Evolutionary conservation across 257 asterid species (phyloP), one percentile per base, ranked within the genome.

Genomic region (Solanum sejunctum): DNA sequence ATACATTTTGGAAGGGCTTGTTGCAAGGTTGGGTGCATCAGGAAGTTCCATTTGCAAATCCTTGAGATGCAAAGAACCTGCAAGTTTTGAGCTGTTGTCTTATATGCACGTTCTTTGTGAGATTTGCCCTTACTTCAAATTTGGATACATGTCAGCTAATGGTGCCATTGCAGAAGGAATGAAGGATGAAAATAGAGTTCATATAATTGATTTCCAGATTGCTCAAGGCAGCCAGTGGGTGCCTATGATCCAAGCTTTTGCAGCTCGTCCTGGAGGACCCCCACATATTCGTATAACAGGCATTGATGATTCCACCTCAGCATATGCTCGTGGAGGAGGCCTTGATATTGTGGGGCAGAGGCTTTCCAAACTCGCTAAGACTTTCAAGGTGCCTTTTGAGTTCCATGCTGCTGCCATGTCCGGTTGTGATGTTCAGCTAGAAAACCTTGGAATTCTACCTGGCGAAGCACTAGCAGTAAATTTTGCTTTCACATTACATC

Each of bases 141-240:
- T 94, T 7, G 98, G 98, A 16, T 92, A 92, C 89, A 95, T 95
- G 98, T 92, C 98, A 1, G 97, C 98, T 12, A 95, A 95, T 51
- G 98, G 98, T 16, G 98, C 98, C 78, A 95, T 95, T 85, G 98
- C 98, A 6, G 97, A 93, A 88, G 97, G 98, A 36, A 92, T 93
- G 93, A 94, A 94, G 89, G 89, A 91, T 49, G 95, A 92, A 87
- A 89, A 88, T 11, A 87, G 86, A 83, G 94, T 95, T 45, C 99
- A 95, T 43, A 94, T 95, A 7, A 87, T 95, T 18, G 99, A 95
- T 90, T 95, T 95, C 89, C 97, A 91, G 57, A 92, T 95, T 57
- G 95, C 93, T 83, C 99, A 95, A 66, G 99, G 99, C 57, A 94
- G 91, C 85, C 99, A 95, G 77, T 95, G 99, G 99, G 85, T 94